Conservation (phyloP, 2,329 filamentous ascomycete species). For the Salinomyces thailandicus region DNA sequence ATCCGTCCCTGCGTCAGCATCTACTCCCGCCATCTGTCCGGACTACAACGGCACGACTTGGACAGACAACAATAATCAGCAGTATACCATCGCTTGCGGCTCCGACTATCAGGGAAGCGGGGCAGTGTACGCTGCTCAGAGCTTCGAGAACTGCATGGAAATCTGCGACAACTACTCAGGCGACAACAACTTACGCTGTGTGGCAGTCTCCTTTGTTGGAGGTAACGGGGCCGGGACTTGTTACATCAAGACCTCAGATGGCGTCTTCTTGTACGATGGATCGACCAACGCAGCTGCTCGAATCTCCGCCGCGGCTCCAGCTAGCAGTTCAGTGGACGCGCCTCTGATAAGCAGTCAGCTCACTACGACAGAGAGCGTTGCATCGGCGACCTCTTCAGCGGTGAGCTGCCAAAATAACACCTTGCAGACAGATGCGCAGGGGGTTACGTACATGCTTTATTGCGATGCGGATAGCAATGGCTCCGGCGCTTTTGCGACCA, state of each 20-base stretch:
- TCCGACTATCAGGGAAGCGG: conserved; percentile 7
- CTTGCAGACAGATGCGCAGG: too few species aligned
- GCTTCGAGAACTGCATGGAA: conserved; percentile 13
- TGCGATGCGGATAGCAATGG: too few species aligned
- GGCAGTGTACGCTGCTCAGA: conserved; percentile 2
- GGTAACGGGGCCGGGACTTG: conserved; percentile 17
- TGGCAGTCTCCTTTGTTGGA: conserved; percentile 10
- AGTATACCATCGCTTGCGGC: conserved; percentile 9
- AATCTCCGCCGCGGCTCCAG: not conserved
- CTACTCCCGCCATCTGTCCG: conserved; percentile 11
- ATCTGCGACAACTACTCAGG: conserved; percentile 8
- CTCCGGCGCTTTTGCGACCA: too few species aligned
- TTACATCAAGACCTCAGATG: conserved; percentile 7
- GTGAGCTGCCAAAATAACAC: too few species aligned
- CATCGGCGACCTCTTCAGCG: not conserved
- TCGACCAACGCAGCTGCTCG: conserved; percentile 8
- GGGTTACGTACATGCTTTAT: too few species aligned
- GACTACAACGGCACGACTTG: conserved; percentile 8
- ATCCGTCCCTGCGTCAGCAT: conserved; percentile 1
- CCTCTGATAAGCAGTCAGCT: not conserved
- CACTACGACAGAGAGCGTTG: too few species aligned
- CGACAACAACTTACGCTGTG: conserved; percentile 8
- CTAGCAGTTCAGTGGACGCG: not conserved
- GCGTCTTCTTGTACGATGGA: conserved; percentile 8
- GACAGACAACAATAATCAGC: conserved; percentile 6